phyloP scores from a whole-genome alignment of 495 filamentous ascomycete species.

The Viridothelium virens region DNA sequence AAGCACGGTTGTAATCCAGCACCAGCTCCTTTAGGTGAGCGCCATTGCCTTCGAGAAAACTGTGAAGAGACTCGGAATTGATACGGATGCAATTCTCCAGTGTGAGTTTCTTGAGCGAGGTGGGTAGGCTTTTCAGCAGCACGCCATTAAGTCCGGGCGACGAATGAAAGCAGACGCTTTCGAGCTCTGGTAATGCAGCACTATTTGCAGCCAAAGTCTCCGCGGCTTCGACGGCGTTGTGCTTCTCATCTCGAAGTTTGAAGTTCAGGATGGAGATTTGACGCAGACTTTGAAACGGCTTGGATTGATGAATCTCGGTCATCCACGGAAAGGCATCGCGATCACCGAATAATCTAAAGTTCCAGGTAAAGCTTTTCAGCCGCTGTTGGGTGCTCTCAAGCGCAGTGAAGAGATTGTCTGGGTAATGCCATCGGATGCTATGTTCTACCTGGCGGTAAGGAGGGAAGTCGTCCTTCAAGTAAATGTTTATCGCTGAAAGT shows the following conservation, averaged over 20 bases:
- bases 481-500: slow-evolving; percentile 49
- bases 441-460: slow-evolving; percentile 44
- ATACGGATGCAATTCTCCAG: slow-evolving; percentile 68
- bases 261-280: slow-evolving; percentile 19
- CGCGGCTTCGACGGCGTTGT: background rate
- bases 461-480: slow-evolving; percentile 46
- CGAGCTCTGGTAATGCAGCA: slow-evolving; percentile 33
- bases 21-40: slow-evolving; percentile 52
- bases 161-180: slow-evolving; percentile 56
- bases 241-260: slow-evolving; percentile 1
- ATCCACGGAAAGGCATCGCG: slow-evolving; percentile 46
- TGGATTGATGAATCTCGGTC: slow-evolving; percentile 46
- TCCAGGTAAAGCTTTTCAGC: slow-evolving; percentile 73
- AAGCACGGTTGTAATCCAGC: slow-evolving; percentile 65
- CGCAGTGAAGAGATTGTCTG: slow-evolving; percentile 49
- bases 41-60: slow-evolving; percentile 58
- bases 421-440: slow-evolving; percentile 54
- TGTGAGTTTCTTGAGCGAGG: slow-evolving; percentile 53
- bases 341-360: slow-evolving; percentile 51
- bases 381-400: slow-evolving; percentile 41
- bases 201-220: slow-evolving; percentile 3
- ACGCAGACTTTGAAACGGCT: slow-evolving; percentile 49
- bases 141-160: slow-evolving; percentile 55
- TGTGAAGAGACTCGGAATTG: slow-evolving; percentile 47
- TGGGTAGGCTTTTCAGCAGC: slow-evolving; percentile 56